phyloP scores from a whole-genome alignment of 805 yeast genomes.

The Candida arabinofermentans region DNA sequence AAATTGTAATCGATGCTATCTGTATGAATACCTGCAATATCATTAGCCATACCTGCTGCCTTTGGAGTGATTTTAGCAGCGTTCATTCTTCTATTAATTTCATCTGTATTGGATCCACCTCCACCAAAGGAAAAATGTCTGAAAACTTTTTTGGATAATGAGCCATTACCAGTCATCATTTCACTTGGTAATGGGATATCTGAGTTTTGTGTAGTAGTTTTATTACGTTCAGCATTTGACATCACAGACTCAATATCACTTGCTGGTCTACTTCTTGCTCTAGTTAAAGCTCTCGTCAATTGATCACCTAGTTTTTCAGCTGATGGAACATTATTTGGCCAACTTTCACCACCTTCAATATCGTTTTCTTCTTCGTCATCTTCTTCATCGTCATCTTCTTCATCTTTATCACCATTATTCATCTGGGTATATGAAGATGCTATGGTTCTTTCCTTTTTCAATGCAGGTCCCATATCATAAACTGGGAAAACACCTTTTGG shows the following conservation, averaged over 20 bases:
- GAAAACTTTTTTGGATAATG: conserved; percentile 14
- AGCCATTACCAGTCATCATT: neutral
- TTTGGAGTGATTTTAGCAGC: conserved; percentile 37
- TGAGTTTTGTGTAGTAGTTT: neutral
- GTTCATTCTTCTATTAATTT: conserved; percentile 30
- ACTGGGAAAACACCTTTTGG: conserved; percentile 82
- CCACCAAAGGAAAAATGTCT: conserved; percentile 29
- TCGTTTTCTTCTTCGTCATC: conserved; percentile 9
- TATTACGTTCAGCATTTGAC: neutral
- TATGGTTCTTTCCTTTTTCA: conserved; percentile 51
- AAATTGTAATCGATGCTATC: conserved; percentile 15
- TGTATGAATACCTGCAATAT: conserved; percentile 41
- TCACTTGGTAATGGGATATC: neutral
- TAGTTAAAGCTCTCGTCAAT: conserved; percentile 22
- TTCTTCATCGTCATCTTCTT: conserved; percentile 2
- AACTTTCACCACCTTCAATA: conserved; percentile 23
- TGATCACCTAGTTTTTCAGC: conserved; percentile 23
- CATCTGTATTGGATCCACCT: conserved; percentile 28
- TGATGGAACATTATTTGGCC: conserved; percentile 26
- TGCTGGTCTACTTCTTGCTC: conserved; percentile 15
- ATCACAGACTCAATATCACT: conserved; percentile 23
- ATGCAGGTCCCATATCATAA: conserved; percentile 69
- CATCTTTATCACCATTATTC: neutral
- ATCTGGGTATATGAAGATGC: conserved; percentile 36
- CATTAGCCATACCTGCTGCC: conserved; percentile 41